Evolutionary conservation across 176 grass and related monocot genomes (phyloP).

Genomic region (Microstegium vimineum): DNA sequence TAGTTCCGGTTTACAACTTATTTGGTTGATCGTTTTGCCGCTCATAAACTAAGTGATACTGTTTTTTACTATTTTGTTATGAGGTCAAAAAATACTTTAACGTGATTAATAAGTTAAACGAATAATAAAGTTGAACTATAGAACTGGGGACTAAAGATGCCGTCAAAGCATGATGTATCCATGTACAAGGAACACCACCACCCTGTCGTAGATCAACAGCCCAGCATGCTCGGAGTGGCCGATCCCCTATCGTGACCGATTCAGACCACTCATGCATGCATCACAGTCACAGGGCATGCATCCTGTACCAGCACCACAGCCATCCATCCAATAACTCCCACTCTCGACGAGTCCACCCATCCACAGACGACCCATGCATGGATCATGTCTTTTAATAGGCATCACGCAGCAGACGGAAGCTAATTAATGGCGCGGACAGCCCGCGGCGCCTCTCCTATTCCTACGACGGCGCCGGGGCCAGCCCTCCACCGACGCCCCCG

Average conservation of each 20-base stretch:
- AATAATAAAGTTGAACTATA: no score
- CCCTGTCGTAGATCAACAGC: background rate
- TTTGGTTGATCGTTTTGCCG: no score
- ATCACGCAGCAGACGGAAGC: background rate
- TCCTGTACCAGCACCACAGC: background rate
- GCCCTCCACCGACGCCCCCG: constrained; percentile 38
- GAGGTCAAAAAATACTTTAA: no score
- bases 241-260: background rate
- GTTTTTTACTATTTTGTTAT: no score
- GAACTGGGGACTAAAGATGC: no score
- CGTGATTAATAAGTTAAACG: no score
- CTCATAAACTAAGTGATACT: no score
- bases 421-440: constrained; percentile 28
- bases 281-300: background rate
- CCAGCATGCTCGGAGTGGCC: background rate
- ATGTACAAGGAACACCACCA: background rate
- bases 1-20: no score
- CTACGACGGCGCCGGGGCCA: constrained; percentile 46
- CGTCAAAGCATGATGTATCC: no score
- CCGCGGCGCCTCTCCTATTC: constrained; percentile 42
- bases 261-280: background rate
- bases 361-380: background rate
- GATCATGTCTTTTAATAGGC: constrained; percentile 26
- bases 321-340: background rate
- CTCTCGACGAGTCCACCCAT: background rate